Base-by-base conservation (phyloP, 2,329 filamentous ascomycete species). In the Huntiella bhutanensis region DNA sequence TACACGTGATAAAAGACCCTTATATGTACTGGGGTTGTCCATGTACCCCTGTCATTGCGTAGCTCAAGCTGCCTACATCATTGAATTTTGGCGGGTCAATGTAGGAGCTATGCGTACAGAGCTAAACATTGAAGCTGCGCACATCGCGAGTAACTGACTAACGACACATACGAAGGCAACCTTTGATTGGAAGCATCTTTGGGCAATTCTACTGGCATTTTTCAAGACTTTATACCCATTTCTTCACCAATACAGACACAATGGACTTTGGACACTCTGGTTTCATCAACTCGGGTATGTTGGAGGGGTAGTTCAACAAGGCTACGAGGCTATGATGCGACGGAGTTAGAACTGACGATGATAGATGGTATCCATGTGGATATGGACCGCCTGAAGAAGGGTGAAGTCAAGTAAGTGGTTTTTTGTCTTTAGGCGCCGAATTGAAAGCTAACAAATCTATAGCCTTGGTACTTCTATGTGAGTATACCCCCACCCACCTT, bases 361-460 rank as follows among this genome's bases (percentile, higher is more conserved):
- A 41, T 58, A 96, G 91, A 98, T 87, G 91, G 91, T 62, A 96
- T 98, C 62, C 91, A 98, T 64, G 73, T 98, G 56, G 91, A 98
- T 61, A 98, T 98, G 91, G 84, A 96, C 59, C 81, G 91, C 60
- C 69, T 98, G 64, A 98, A 98, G 79, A 91, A 86, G 66, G 91
- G 91, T 52, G 91, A 98, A 70, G 88, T 98, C 62, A 98, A 98
- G 86, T 95, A 69, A 67, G 85, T 68, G 52, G 4, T 33, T 16
- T 11, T 32, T 28, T 16, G 17, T n/a, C 15, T 34, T 5, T 36
- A 16, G 10, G n/a, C 13, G n/a, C 2, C 12, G 22, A 43, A 19
- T 13, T 28, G 11, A 32, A 33, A 35, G 16, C 33, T 35, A 38
- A 59, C 65, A 60, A 53, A 50, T 48, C 49, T 35, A 45, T 56